A percentile compares a stretch with the other conserved stretches of the same genome.
These are phyloP conservation scores for Anthracocystis setariae DNA, from an alignment of 1,284 basidiomycete species.

Conservation along the genomic window DNA sequence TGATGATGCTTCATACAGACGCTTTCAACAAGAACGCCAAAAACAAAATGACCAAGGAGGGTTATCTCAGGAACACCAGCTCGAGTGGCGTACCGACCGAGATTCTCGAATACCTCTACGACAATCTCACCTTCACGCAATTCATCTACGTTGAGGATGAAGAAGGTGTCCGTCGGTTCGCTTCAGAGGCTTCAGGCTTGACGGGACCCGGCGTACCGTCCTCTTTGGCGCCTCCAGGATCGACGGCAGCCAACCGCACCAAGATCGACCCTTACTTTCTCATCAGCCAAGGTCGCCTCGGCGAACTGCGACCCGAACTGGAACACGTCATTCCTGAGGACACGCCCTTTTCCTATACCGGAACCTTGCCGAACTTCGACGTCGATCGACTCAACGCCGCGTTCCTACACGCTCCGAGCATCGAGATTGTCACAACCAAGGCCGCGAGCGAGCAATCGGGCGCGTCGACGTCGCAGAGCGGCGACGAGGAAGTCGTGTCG, in stretches of 20 bases:
- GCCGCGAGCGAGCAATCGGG: conserved; percentile 16
- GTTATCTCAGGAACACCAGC: conserved; percentile 58
- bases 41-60: conserved; percentile 81
- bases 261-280: conserved; percentile 92
- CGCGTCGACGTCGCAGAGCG: conserved; percentile 3
- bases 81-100: conserved; percentile 84
- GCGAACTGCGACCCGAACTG: conserved; percentile 72
- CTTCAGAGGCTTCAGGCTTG: conserved; percentile 31
- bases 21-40: conserved; percentile 98
- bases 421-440: conserved; percentile 58
- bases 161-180: conserved; percentile 30
- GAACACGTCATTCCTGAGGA: conserved; percentile 54
- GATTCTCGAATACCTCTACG: conserved; percentile 93
- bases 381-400: conserved; percentile 47
- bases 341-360: conserved; percentile 53
- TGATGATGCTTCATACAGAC: conserved; percentile 99
- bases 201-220: conserved; percentile 14
- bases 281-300: conserved; percentile 79
- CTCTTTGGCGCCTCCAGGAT: conserved; percentile 16
- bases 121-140: conserved; percentile 90
- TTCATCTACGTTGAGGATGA: conserved; percentile 93
- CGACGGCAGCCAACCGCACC: conserved; percentile 65
- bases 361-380: conserved; percentile 38
- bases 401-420: conserved; percentile 57
- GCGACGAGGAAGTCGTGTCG: conserved; percentile 64